Base-by-base conservation (phyloP, 306 rosid species). In the Sicyos baderoa region DNA sequence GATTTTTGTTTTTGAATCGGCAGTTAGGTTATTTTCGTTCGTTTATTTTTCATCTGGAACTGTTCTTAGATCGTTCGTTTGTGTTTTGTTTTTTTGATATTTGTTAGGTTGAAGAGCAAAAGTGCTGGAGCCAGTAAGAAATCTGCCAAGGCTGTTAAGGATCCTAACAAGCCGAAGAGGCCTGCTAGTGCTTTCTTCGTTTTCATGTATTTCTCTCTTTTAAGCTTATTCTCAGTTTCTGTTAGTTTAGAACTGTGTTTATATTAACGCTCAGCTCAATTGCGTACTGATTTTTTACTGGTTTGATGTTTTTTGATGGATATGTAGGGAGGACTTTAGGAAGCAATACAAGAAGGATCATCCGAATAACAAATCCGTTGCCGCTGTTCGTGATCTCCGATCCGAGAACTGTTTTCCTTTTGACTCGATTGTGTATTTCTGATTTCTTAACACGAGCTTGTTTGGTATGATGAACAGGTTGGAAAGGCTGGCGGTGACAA, bases 111-210 rank as follows among this genome's bases (percentile, higher is more conserved):
- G 82, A 93, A 86, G 85, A 83, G 78, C n/a, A 88, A 88, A 67
- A 76, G 86, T 45, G 87, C 83, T 42, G 91, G 88, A 50, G 77
- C 83, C 0, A 86, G 89, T 6, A 93, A 78, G 84, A 86, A 84
- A 13, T 15, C 81, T 8, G 89, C 80, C 82, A 92, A 88, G 32
- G 91, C 86, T 1, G 89, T 80, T 0, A 89, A 93, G 85, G 98
- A 89, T 86, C 98, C 96, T 1, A 93, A 89, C 87, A 93, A 85
- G 82, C 97, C 97, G 0, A 89, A 89, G 81, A 88, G 91, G 82
- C 98, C 98, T 75, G 91, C 97, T 0, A 89, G 96, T 74, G 95
- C 98, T 58, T 93, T 93, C 85, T 93, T 93, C 59, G 95, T 93
- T 63, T 92, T 89, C 86, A 89, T 92, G 96, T 89, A 79, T 2